A percentile compares a stretch with the other conserved stretches of the same genome.
These are phyloP conservation scores for Aeminium ludgeri DNA, from an alignment of 495 filamentous ascomycete genomes.

Conservation along the genomic window DNA sequence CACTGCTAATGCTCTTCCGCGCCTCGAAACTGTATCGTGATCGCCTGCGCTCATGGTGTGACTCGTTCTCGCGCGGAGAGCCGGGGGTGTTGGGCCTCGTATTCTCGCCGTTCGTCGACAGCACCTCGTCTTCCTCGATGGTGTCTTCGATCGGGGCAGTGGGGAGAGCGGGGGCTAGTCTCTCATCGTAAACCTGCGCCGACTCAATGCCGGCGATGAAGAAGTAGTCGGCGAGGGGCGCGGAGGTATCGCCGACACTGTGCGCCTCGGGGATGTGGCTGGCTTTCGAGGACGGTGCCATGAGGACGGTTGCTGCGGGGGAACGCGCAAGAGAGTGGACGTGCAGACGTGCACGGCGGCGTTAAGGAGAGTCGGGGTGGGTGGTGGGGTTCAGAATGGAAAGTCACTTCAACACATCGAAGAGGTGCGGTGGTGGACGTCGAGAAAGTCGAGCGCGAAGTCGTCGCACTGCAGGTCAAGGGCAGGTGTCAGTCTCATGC, in stretches of 20 bases:
- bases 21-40: slow-evolving; percentile 46
- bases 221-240: slow-evolving; percentile 93
- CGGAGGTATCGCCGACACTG: slow-evolving; percentile 32
- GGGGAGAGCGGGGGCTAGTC: slow-evolving; percentile 18
- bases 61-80: slow-evolving; percentile 31
- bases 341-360: slow-evolving; percentile 2
- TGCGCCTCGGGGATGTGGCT: slow-evolving; percentile 3
- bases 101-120: slow-evolving; percentile 27
- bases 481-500: no score
- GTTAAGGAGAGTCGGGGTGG: no score
- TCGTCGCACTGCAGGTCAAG: no score
- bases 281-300: slow-evolving; percentile 11
- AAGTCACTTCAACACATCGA: no score
- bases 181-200: slow-evolving; percentile 37
- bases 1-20: slow-evolving; percentile 47
- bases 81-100: slow-evolving; percentile 36
- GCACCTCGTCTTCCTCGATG: slow-evolving; percentile 56
- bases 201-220: slow-evolving; percentile 93
- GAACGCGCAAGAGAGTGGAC: slow-evolving; percentile 9
- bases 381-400: no score
- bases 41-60: no score
- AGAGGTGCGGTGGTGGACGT: no score
- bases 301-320: no score
- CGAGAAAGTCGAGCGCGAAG: no score
- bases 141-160: slow-evolving; percentile 49